Conservation (phyloP, 2,329 filamentous ascomycete genomes). For the Fusarium multiceps region DNA sequence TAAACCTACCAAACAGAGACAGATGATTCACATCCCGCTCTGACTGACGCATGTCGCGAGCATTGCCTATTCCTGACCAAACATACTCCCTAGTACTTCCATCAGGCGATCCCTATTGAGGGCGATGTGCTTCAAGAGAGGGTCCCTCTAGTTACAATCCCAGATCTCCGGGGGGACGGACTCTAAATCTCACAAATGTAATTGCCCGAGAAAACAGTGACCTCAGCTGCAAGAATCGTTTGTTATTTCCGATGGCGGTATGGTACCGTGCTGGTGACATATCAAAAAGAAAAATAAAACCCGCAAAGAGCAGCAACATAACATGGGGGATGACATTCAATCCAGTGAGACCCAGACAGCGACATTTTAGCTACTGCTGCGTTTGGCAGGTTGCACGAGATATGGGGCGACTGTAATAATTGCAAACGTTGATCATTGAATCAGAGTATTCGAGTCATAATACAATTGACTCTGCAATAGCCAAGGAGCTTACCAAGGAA, state of each 20-base stretch:
- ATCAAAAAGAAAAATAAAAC: not conserved
- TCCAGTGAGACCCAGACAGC: slow-evolving; percentile 33
- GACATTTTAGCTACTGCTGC: slow-evolving; percentile 26
- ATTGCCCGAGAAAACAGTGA: not conserved
- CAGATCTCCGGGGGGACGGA: slow-evolving; percentile 20
- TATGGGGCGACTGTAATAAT: slow-evolving; percentile 12
- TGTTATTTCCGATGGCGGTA: slow-evolving; percentile 7
- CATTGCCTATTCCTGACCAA: slow-evolving; percentile 20
- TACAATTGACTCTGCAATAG: not conserved
- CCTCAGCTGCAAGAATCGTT: not conserved
- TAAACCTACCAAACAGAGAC: slow-evolving; percentile 26
- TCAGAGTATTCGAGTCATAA: slow-evolving; percentile 29
- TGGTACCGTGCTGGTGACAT: slow-evolving; percentile 1
- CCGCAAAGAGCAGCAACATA: not conserved
- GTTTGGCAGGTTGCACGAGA: slow-evolving; percentile 37
- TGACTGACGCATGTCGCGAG: slow-evolving; percentile 1
- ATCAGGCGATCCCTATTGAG: slow-evolving; percentile 33
- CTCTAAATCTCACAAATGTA: not conserved
- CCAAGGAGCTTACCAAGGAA: slow-evolving; percentile 24
- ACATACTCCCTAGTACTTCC: not conserved
- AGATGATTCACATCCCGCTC: not conserved
- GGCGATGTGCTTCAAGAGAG: slow-evolving; percentile 28
- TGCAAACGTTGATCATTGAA: slow-evolving; percentile 26
- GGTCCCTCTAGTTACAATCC: slow-evolving; percentile 13
- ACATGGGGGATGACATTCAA: slow-evolving; percentile 4